phyloP scores from a whole-genome alignment of 2,329 filamentous ascomycete genomes.

The Fusarium falciforme region DNA sequence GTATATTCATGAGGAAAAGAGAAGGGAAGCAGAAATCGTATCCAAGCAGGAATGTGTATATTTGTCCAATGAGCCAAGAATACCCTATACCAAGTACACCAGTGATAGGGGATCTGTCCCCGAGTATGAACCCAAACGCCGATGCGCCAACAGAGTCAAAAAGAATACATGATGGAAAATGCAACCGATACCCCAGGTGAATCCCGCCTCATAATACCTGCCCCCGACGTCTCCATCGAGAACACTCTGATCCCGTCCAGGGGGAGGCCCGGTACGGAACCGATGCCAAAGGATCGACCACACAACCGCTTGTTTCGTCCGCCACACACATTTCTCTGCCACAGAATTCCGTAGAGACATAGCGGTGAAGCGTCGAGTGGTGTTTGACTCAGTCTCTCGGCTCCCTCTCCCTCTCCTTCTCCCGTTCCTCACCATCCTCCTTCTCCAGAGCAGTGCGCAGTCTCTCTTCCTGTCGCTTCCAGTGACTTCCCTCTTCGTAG shows the following conservation, averaged over 20 bases:
- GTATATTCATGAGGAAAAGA: background rate
- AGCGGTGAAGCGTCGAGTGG: background rate
- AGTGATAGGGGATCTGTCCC: background rate
- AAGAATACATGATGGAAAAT: background rate
- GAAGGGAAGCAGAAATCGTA: background rate
- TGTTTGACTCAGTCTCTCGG: slow-evolving; percentile 18
- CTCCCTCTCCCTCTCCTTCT: slow-evolving; percentile 50
- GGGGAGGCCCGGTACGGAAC: background rate
- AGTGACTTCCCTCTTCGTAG: slow-evolving; percentile 88
- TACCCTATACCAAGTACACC: slow-evolving; percentile 23
- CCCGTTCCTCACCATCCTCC: slow-evolving; percentile 53
- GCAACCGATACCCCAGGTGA: background rate
- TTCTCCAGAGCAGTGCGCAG: slow-evolving; percentile 58
- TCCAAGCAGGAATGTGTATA: background rate
- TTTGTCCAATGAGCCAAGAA: background rate
- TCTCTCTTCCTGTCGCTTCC: slow-evolving; percentile 84
- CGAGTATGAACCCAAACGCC: slow-evolving; percentile 18
- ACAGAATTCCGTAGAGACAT: background rate
- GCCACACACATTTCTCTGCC: background rate
- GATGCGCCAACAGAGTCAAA: background rate
- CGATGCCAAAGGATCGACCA: background rate
- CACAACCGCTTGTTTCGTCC: background rate
- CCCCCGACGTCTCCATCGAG: background rate
- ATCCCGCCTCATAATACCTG: background rate
- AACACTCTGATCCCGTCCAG: background rate